phyloP scores from a whole-genome alignment of 2,329 filamentous ascomycete genomes.

The Colletotrichum sublineola region DNA sequence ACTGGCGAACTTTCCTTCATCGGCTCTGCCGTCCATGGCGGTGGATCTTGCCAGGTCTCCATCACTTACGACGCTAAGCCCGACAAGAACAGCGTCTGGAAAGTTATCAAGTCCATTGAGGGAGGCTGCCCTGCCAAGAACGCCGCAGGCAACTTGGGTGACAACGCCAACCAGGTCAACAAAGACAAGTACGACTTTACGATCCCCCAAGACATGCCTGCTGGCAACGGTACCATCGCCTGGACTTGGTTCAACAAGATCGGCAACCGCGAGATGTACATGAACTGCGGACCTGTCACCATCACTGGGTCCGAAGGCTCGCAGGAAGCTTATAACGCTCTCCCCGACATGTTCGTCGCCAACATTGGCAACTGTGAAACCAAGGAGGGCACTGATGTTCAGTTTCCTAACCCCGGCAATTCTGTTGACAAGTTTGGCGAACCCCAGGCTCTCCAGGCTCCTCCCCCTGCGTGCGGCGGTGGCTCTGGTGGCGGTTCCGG shows the following conservation, averaged over 20 bases:
- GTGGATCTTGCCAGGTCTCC: constrained; percentile 91
- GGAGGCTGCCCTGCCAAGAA: constrained; percentile 83
- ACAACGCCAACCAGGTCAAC: constrained; percentile 57
- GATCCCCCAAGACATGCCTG: constrained; percentile 78
- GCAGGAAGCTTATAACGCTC: constrained; percentile 67
- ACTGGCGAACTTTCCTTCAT: constrained; percentile 72
- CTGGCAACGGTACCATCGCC: constrained; percentile 84
- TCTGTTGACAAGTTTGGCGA: constrained; percentile 13
- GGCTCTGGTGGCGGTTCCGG: constrained; percentile 5
- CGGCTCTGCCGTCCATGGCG: constrained; percentile 85
- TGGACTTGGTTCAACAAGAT: constrained; percentile 97
- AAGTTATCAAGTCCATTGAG: constrained; percentile 89
- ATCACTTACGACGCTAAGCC: constrained; percentile 83
- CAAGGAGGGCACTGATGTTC: constrained; percentile 32
- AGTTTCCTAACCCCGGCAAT: constrained; percentile 18
- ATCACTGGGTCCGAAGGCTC: constrained; percentile 68
- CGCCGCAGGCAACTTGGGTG: constrained; percentile 68
- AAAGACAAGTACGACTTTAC: constrained; percentile 76
- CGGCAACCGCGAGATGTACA: constrained; percentile 96
- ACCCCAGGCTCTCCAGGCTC: neutral
- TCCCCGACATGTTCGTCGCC: constrained; percentile 82
- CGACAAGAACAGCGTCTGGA: constrained; percentile 78
- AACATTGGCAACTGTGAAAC: constrained; percentile 73
- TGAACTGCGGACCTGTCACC: constrained; percentile 88
- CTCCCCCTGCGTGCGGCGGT: neutral